Percentiles rank a stretch among this genome's conserved stretches.
These are phyloP conservation scores for Ustilago loliicola DNA, from an alignment of 1,284 basidiomycete genomes.

Conservation along the genomic window DNA sequence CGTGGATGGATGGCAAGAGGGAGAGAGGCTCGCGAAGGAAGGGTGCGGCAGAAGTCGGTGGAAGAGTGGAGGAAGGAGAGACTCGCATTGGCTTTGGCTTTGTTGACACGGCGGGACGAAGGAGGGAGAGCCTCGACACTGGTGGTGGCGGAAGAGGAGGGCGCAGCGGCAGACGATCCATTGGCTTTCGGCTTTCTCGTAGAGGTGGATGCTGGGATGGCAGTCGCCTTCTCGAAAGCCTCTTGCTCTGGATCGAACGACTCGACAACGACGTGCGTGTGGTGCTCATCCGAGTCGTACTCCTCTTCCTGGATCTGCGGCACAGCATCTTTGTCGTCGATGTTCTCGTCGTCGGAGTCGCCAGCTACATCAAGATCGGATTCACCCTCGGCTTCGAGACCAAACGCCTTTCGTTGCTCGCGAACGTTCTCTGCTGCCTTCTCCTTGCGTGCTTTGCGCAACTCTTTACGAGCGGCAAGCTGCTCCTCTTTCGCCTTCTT, in stretches of 20 bases:
- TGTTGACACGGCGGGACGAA: slow-evolving; percentile 55
- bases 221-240: slow-evolving; percentile 38
- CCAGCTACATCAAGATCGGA: slow-evolving; percentile 44
- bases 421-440: slow-evolving; percentile 64
- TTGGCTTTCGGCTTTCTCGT: slow-evolving; percentile 27
- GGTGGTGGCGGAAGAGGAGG: slow-evolving; percentile 21
- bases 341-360: slow-evolving; percentile 24
- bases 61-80: slow-evolving; percentile 25
- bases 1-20: not conserved
- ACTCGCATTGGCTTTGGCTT: slow-evolving; percentile 62
- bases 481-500: slow-evolving; percentile 57
- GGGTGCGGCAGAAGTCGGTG: not conserved
- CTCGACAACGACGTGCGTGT: slow-evolving; percentile 53
- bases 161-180: slow-evolving; percentile 32
- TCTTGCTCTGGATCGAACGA: slow-evolving; percentile 55
- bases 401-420: slow-evolving; percentile 57
- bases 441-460: slow-evolving; percentile 54
- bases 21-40: not conserved
- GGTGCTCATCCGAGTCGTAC: slow-evolving; percentile 54
- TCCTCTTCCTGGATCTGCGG: slow-evolving; percentile 38
- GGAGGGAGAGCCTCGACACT: slow-evolving; percentile 55
- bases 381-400: slow-evolving; percentile 56
- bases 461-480: slow-evolving; percentile 41
- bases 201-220: slow-evolving; percentile 7
- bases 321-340: slow-evolving; percentile 29